Conservation (phyloP, 352 stramenopile species). For the Pythium dissotocum region DNA sequence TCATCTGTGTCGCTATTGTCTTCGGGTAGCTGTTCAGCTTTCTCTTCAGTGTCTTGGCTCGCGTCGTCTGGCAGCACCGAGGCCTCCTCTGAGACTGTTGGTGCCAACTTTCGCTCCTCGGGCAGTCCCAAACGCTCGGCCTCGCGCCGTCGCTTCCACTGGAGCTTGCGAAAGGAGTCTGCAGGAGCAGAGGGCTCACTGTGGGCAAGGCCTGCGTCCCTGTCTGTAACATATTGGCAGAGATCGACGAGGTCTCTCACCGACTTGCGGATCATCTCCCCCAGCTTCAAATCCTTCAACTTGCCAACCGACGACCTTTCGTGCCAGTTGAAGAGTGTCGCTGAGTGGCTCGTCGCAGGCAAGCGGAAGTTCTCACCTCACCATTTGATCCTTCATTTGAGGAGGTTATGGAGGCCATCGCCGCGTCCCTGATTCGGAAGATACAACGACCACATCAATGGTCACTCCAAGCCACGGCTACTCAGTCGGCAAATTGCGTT, state of each 20-base stretch:
- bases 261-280: constrained; percentile 19
- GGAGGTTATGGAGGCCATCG: background rate
- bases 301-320: constrained; percentile 5
- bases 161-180: constrained; percentile 51
- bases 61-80: background rate
- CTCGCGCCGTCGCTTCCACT: constrained; percentile 43
- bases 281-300: background rate
- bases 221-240: constrained; percentile 38
- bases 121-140: constrained; percentile 20
- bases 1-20: background rate
- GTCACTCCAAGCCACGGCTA: background rate
- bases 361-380: background rate
- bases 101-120: background rate
- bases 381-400: background rate
- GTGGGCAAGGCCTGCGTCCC: background rate
- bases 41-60: background rate
- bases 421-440: background rate
- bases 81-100: background rate
- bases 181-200: background rate
- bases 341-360: constrained; percentile 1
- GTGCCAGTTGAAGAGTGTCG: constrained; percentile 9
- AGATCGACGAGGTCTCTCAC: constrained; percentile 42
- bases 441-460: constrained; percentile 5
- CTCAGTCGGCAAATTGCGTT: background rate
- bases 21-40: background rate